phyloP scores from a whole-genome alignment of 2,329 filamentous ascomycete genomes.

The Nothopassalora personata region DNA sequence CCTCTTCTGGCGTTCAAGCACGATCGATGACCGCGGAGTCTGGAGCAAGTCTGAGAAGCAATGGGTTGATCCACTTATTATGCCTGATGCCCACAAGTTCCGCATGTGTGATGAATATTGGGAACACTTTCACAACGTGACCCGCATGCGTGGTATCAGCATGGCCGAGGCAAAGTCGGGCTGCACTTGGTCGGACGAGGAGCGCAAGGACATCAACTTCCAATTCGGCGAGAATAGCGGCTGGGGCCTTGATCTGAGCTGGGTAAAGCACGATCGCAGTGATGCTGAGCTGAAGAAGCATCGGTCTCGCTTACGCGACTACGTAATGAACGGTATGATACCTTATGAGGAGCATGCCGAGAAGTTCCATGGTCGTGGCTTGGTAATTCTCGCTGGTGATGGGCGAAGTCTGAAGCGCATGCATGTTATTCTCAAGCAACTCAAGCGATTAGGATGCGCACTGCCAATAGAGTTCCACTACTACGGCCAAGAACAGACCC shows the following conservation, averaged over 20 bases:
- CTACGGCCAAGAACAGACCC: constrained; percentile 28
- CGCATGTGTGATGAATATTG: neutral
- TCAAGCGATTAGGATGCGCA: constrained; percentile 17
- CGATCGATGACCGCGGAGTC: neutral
- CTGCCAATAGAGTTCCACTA: constrained; percentile 32
- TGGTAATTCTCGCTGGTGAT: constrained; percentile 32
- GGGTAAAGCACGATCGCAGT: neutral
- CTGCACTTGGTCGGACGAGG: constrained; percentile 3
- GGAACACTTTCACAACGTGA: constrained; percentile 5
- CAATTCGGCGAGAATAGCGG: constrained; percentile 7
- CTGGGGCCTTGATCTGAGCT: constrained; percentile 8
- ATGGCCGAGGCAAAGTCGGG: constrained; percentile 5
- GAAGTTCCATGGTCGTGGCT: constrained; percentile 29
- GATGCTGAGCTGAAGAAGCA: neutral
- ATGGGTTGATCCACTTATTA: neutral
- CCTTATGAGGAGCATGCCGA: constrained; percentile 18
- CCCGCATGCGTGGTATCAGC: constrained; percentile 2
- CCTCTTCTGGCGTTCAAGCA: constrained; percentile 2
- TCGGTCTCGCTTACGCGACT: constrained; percentile 17
- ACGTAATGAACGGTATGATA: constrained; percentile 19
- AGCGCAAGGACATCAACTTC: constrained; percentile 6
- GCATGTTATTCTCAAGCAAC: constrained; percentile 16
- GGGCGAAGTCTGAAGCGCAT: constrained; percentile 25
- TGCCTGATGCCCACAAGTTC: neutral
- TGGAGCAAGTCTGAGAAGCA: neutral